These are phyloP conservation scores for Striga hermonthica DNA, from an alignment of 305 asterid genomes.

Conservation along the genomic window DNA sequence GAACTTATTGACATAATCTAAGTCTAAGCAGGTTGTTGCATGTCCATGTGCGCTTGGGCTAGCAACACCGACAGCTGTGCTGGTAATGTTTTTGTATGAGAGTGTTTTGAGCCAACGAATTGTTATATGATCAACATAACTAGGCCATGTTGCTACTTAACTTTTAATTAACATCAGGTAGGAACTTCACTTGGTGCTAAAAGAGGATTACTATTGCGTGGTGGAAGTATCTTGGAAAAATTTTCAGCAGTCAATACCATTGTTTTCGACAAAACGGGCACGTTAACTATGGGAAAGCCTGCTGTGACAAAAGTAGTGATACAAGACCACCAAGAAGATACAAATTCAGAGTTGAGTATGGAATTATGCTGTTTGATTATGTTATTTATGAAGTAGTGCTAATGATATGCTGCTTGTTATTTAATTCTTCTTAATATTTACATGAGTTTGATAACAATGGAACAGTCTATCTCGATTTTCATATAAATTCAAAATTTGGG, in stretches of 20 bases:
- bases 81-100: conserved; percentile 50
- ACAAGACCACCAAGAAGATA: conserved; percentile 38
- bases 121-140: conserved; percentile 18
- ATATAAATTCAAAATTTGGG: background rate
- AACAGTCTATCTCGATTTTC: conserved; percentile 18
- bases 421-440: conserved; percentile 19
- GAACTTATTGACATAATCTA: conserved; percentile 21
- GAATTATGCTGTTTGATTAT: conserved; percentile 25
- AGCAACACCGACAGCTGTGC: conserved; percentile 99
- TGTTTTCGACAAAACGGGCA: conserved; percentile 98
- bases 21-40: conserved; percentile 78
- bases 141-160: conserved; percentile 27
- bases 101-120: conserved; percentile 29
- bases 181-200: conserved; percentile 99
- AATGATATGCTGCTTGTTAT: conserved; percentile 19
- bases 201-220: conserved; percentile 93
- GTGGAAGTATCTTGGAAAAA: conserved; percentile 87
- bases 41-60: conserved; percentile 99
- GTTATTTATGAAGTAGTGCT: conserved; percentile 21
- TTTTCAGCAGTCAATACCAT: conserved; percentile 73
- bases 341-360: conserved; percentile 57
- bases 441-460: conserved; percentile 21
- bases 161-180: conserved; percentile 50
- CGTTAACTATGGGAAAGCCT: conserved; percentile 88
- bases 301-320: conserved; percentile 72